A percentile compares a stretch with the other conserved stretches of the same genome.
phyloP scores from a whole-genome alignment of 148 eudicot species.

The Rhododendron henanense region DNA sequence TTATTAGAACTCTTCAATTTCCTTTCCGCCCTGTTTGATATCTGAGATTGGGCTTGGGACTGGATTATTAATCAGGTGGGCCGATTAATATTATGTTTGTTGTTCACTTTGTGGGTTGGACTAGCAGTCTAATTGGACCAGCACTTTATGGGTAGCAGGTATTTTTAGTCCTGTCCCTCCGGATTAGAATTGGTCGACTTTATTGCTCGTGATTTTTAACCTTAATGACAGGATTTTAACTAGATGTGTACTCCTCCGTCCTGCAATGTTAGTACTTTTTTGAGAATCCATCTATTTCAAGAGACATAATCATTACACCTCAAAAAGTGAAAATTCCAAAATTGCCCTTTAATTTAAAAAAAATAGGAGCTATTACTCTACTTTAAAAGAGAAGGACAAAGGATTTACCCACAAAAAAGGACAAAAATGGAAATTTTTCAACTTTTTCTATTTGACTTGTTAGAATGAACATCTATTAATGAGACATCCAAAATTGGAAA shows the following conservation, averaged over 20 bases:
- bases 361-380: too few species aligned
- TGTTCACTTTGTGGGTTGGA: neutral
- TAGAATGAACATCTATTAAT: too few species aligned
- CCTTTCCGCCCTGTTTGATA: neutral
- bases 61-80: neutral
- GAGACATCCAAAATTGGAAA: too few species aligned
- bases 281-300: too few species aligned
- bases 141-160: neutral
- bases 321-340: too few species aligned
- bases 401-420: too few species aligned
- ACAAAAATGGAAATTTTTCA: too few species aligned
- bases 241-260: neutral
- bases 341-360: too few species aligned
- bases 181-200: neutral
- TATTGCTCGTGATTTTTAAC: neutral
- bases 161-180: neutral
- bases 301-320: too few species aligned
- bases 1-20: neutral
- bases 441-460: too few species aligned
- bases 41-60: neutral
- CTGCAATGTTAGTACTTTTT: too few species aligned
- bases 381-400: too few species aligned
- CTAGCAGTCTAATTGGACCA: neutral
- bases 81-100: neutral
- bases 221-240: neutral